A percentile compares a stretch with the other conserved stretches of the same genome.
phyloP scores from a whole-genome alignment of 768 basidiomycete species.

The Auricularia cornea region DNA sequence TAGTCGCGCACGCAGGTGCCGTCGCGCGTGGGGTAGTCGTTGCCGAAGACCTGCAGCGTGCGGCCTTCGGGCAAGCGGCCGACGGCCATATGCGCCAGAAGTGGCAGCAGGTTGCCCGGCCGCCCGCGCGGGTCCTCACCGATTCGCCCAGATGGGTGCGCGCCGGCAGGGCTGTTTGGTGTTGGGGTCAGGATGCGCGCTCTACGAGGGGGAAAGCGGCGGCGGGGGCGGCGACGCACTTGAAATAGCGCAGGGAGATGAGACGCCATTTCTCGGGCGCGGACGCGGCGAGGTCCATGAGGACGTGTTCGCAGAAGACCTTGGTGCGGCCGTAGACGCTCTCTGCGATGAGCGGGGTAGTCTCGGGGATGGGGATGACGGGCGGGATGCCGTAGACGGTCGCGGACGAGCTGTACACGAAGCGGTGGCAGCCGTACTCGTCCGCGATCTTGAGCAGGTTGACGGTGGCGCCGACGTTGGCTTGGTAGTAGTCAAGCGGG shows the following conservation, averaged over 20 bases:
- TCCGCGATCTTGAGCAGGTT: conserved; percentile 80
- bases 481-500: conserved; percentile 86
- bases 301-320: conserved; percentile 83
- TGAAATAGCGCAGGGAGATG: conserved; percentile 93
- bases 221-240: conserved; percentile 52
- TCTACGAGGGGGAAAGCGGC: not conserved
- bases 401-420: conserved; percentile 97
- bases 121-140: conserved; percentile 96
- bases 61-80: conserved; percentile 59
- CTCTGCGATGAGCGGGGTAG: conserved; percentile 76
- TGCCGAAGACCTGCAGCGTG: conserved; percentile 81
- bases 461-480: conserved; percentile 87
- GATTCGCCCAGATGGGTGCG: conserved; percentile 89
- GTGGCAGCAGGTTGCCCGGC: conserved; percentile 88
- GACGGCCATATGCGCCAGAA: conserved; percentile 90
- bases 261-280: conserved; percentile 66
- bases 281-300: conserved; percentile 71
- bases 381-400: conserved; percentile 97
- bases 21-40: conserved; percentile 94
- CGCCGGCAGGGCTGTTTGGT: conserved; percentile 78
- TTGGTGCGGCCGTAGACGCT: conserved; percentile 97
- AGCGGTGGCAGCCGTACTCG: conserved; percentile 70
- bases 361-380: conserved; percentile 87
- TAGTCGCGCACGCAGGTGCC: conserved; percentile 98
- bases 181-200: conserved; percentile 2